A percentile compares a stretch with the other conserved stretches of the same genome.
Conservation (phyloP, 257 asterid species). For the Fraxinus anomala region DNA sequence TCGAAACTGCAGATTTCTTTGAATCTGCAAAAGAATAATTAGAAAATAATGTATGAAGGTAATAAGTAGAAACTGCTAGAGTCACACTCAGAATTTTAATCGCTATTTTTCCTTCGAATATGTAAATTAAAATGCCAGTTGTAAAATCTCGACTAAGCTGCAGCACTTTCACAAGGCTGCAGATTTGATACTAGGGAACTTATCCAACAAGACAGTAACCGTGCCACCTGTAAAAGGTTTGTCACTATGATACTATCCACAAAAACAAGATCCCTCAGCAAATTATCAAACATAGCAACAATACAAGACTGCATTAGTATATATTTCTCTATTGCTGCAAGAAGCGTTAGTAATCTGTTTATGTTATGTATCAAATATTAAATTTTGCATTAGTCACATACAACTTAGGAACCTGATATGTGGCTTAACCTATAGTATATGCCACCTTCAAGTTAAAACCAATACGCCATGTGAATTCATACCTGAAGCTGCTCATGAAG, state of each 20-base stretch:
- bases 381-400: slow-evolving; percentile 11
- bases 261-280: neutral
- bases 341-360: slow-evolving; percentile 14
- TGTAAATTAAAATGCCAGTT: neutral
- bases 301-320: neutral
- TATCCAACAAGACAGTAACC: slow-evolving; percentile 1
- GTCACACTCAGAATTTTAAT: neutral
- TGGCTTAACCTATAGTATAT: neutral
- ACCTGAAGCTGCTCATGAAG: slow-evolving; percentile 98
- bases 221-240: neutral
- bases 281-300: neutral
- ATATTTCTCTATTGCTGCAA: neutral
- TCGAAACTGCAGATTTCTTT: slow-evolving; percentile 85
- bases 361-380: neutral
- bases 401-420: neutral
- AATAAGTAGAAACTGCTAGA: neutral
- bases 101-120: neutral
- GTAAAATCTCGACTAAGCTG: neutral
- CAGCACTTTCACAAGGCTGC: neutral
- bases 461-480: slow-evolving; percentile 26
- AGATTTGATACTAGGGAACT: slow-evolving; percentile 8
- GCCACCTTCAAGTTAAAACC: slow-evolving; percentile 6
- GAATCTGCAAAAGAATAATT: slow-evolving; percentile 57
- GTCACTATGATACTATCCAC: too few species aligned
- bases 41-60: neutral